phyloP scores from a whole-genome alignment of 2,329 filamentous ascomycete species.

The Diaporthe sp. region DNA sequence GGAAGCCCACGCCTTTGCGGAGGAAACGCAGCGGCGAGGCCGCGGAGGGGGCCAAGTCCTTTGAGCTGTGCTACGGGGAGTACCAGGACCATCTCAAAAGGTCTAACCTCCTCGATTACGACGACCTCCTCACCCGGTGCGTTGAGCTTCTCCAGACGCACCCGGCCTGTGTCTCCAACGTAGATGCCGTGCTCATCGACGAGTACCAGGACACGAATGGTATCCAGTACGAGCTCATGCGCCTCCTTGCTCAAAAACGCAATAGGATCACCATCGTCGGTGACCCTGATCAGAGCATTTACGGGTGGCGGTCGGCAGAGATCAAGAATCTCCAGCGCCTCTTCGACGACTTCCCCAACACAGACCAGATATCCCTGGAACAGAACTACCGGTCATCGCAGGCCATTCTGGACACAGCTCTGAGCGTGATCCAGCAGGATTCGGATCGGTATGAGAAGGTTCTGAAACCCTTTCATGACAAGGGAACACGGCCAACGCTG shows the following conservation, averaged over 20 bases:
- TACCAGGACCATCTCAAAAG: conserved; percentile 81
- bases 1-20: conserved; percentile 39
- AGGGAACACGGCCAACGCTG: conserved; percentile 83
- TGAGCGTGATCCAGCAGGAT: conserved; percentile 93
- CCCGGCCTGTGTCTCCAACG: conserved; percentile 86
- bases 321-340: conserved; percentile 87
- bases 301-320: conserved; percentile 93
- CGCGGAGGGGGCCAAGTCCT: conserved; percentile 61
- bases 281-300: conserved; percentile 98
- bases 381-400: conserved; percentile 96
- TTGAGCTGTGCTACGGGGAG: conserved; percentile 74
- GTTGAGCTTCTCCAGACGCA: conserved; percentile 79
- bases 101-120: conserved; percentile 91
- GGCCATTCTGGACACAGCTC: conserved; percentile 81
- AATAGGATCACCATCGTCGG: conserved; percentile 93
- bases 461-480: conserved; percentile 81
- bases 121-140: conserved; percentile 88
- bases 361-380: conserved; percentile 85
- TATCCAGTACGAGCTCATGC: conserved; percentile 95
- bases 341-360: conserved; percentile 79
- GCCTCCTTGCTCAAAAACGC: conserved; percentile 78
- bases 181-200: conserved; percentile 92
- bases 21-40: conserved; percentile 52
- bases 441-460: conserved; percentile 81
- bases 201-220: conserved; percentile 98